phyloP scores from a whole-genome alignment of 148 eudicot genomes.

The Cornus suecica region DNA sequence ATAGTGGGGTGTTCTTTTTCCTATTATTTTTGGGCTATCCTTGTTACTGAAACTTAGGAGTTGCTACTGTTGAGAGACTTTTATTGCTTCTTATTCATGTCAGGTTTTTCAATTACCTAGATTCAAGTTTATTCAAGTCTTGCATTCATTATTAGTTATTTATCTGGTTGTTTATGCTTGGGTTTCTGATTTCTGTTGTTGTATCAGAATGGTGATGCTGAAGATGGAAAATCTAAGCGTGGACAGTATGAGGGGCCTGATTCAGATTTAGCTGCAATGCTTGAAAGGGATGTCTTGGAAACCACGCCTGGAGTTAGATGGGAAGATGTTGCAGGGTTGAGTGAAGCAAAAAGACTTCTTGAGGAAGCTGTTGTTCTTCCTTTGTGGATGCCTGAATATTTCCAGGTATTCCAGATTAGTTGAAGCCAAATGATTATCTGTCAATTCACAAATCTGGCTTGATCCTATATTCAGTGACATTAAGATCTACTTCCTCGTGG shows the following conservation, averaged over 20 bases:
- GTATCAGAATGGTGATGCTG: conserved; percentile 84
- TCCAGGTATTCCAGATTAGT: conserved; percentile 57
- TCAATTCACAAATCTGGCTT: conserved; percentile 6
- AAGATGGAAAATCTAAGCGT: conserved; percentile 86
- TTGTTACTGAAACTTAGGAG: background rate
- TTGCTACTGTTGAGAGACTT: background rate
- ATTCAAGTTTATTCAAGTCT: background rate
- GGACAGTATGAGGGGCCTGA: conserved; percentile 97
- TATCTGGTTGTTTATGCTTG: background rate
- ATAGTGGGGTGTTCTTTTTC: background rate
- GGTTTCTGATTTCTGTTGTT: conserved; percentile 12
- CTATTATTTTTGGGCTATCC: background rate
- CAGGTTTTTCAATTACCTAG: background rate
- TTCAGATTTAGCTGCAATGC: conserved; percentile 97
- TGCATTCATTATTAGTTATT: background rate
- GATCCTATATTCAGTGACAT: background rate
- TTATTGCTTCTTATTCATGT: background rate
- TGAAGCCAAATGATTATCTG: conserved; percentile 4
- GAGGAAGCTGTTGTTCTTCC: conserved; percentile 99
- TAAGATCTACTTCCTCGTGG: background rate
- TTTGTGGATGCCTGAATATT: conserved; percentile 98
- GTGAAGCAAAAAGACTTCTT: conserved; percentile 95
- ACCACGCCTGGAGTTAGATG: conserved; percentile 92
- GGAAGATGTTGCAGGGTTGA: conserved; percentile 97
- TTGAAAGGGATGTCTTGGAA: conserved; percentile 98